Conservation (phyloP, 176 grass and related monocot genomes). For the Carex pumila region DNA sequence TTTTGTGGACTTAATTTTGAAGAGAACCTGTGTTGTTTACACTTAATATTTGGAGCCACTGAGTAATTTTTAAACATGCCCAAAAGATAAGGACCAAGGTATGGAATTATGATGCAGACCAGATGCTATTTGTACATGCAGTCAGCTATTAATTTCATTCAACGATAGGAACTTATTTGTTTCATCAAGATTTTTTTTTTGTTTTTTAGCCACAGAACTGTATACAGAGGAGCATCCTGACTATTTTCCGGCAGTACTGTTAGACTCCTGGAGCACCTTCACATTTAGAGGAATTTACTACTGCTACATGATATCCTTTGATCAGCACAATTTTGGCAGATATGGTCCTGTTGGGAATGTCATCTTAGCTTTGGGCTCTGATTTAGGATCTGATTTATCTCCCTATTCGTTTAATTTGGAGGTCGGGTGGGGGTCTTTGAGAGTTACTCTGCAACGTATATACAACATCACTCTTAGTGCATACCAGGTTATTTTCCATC, state of each 20-base stretch:
- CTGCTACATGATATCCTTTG: slow-evolving; percentile 58
- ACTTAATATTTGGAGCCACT: neutral
- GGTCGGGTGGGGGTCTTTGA: slow-evolving; percentile 7
- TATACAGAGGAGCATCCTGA: slow-evolving; percentile 41
- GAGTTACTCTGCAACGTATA: slow-evolving; percentile 27
- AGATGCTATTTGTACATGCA: neutral
- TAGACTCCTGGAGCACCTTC: slow-evolving; percentile 60
- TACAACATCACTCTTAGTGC: slow-evolving; percentile 37
- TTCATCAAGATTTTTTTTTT: neutral
- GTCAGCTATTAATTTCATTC: neutral
- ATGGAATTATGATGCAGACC: neutral
- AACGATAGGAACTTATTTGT: neutral
- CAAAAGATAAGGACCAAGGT: neutral
- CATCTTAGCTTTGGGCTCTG: slow-evolving; percentile 50
- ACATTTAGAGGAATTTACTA: slow-evolving; percentile 43
- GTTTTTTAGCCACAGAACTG: slow-evolving; percentile 39
- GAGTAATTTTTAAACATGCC: neutral
- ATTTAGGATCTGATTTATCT: slow-evolving; percentile 51
- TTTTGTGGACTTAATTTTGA: neutral
- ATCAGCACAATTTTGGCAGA: slow-evolving; percentile 24
- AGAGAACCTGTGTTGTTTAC: neutral
- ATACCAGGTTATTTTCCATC: slow-evolving; percentile 39
- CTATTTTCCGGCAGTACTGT: slow-evolving; percentile 58
- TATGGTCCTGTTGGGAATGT: slow-evolving; percentile 24
- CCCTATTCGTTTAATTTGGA: slow-evolving; percentile 40